A percentile compares a stretch with the other conserved stretches of the same genome.
Evolutionary conservation across 2,329 filamentous ascomycete species (phyloP).

Genomic region (Neopestalotiopsis clavispora): DNA sequence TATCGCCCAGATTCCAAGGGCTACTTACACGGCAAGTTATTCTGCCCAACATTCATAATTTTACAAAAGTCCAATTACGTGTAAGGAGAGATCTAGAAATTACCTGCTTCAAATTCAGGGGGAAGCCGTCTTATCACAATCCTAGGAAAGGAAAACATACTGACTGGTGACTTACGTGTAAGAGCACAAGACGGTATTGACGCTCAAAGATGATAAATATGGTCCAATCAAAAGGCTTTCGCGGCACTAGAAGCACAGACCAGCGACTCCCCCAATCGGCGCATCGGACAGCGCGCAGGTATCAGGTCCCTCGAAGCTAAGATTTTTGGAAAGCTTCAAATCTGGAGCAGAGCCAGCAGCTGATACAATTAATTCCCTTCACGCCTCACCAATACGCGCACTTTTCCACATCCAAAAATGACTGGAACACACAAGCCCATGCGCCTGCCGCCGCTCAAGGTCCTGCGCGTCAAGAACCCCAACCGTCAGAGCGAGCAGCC

Average conservation of each 20-base stretch:
- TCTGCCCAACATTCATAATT: too few species aligned
- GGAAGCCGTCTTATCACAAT: too few species aligned
- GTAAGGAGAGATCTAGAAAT: too few species aligned
- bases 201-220: background rate
- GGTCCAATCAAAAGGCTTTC: background rate
- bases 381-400: background rate
- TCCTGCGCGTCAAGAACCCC: conserved; percentile 58
- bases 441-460: conserved; percentile 61
- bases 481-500: conserved; percentile 56
- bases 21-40: too few species aligned
- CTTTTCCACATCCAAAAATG: conserved; percentile 37
- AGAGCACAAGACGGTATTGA: background rate
- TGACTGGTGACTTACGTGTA: too few species aligned
- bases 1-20: too few species aligned
- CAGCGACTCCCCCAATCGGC: background rate
- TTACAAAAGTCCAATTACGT: too few species aligned
- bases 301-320: background rate
- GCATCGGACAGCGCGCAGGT: background rate
- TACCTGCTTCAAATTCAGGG: too few species aligned
- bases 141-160: too few species aligned
- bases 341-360: background rate
- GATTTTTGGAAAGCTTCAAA: background rate
- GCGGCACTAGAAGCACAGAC: background rate
- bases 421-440: conserved; percentile 54
- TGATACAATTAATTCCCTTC: too few species aligned